Conservation (phyloP, 2,329 filamentous ascomycete species). For the Parafenestella ontariensis region DNA sequence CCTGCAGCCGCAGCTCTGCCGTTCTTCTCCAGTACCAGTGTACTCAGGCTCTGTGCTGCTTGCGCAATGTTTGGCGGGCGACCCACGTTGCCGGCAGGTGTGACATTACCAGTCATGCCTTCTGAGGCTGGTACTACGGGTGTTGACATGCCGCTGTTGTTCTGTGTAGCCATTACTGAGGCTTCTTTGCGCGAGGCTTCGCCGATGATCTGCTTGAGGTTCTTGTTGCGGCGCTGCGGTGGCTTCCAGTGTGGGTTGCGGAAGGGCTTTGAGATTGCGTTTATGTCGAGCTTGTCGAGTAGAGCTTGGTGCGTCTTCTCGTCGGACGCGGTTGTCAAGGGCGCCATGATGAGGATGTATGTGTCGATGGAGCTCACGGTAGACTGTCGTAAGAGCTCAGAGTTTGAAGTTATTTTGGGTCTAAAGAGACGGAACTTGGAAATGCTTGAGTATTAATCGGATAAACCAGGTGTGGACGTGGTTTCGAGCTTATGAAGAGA, state of each 20-base stretch:
- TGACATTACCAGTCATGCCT: slow-evolving; percentile 44
- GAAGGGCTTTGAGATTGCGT: slow-evolving; percentile 85
- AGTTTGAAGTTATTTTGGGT: neutral
- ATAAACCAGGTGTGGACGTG: neutral
- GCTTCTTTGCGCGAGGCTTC: slow-evolving; percentile 89
- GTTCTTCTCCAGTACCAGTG: slow-evolving; percentile 87
- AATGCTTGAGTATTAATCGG: neutral
- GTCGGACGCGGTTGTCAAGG: slow-evolving; percentile 73
- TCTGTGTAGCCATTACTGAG: slow-evolving; percentile 82
- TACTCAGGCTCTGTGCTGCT: slow-evolving; percentile 83
- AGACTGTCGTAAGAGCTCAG: neutral
- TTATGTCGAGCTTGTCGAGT: slow-evolving; percentile 90
- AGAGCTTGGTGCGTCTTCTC: slow-evolving; percentile 81
- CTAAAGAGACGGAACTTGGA: neutral
- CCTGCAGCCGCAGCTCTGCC: slow-evolving; percentile 42
- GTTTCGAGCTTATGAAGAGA: neutral
- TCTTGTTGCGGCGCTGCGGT: slow-evolving; percentile 96
- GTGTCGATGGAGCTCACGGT: neutral
- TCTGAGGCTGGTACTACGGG: slow-evolving; percentile 52
- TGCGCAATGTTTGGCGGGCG: slow-evolving; percentile 75
- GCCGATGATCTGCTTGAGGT: slow-evolving; percentile 93
- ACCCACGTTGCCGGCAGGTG: slow-evolving; percentile 70
- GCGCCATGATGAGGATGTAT: slow-evolving; percentile 55
- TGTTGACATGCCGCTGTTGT: slow-evolving; percentile 80
- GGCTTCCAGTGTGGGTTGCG: slow-evolving; percentile 91